Percentiles rank a stretch among this genome's conserved stretches.
Evolutionary conservation across 2,329 filamentous ascomycete species (phyloP).

Genomic region (Exophiala viscosa): DNA sequence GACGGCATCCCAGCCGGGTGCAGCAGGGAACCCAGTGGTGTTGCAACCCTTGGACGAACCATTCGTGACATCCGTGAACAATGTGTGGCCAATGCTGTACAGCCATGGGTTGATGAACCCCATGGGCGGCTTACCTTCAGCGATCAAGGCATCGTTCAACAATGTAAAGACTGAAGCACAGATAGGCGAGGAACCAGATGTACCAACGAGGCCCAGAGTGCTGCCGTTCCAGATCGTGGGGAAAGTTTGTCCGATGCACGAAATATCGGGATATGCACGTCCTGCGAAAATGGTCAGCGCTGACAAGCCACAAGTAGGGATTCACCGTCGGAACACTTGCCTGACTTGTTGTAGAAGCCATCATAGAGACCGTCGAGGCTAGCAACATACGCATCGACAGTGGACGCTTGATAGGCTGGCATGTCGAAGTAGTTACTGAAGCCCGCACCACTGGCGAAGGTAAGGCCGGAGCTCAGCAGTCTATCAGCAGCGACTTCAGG

Average conservation of each 20-base stretch:
- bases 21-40: slow-evolving; percentile 32
- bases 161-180: slow-evolving; percentile 23
- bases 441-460: slow-evolving; percentile 41
- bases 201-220: slow-evolving; percentile 44
- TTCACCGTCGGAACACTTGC: slow-evolving; percentile 39
- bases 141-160: slow-evolving; percentile 26
- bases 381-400: slow-evolving; percentile 45
- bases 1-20: slow-evolving; percentile 35
- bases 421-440: slow-evolving; percentile 50
- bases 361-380: slow-evolving; percentile 41
- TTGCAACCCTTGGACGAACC: slow-evolving; percentile 34
- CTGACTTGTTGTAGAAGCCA: slow-evolving; percentile 60
- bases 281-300: slow-evolving; percentile 39
- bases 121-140: slow-evolving; percentile 21
- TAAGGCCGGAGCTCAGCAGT: slow-evolving; percentile 25
- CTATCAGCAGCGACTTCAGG: slow-evolving; percentile 44
- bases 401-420: slow-evolving; percentile 47
- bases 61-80: slow-evolving; percentile 33
- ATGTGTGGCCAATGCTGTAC: slow-evolving; percentile 25
- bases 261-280: slow-evolving; percentile 60
- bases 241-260: slow-evolving; percentile 52
- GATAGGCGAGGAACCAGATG: slow-evolving; percentile 33
- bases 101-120: slow-evolving; percentile 28
- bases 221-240: slow-evolving; percentile 40
- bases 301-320: background rate